Evolutionary conservation across 2,329 filamentous ascomycete species (phyloP), one percentile per base, ranked within the genome.

Genomic region (Macrophomina pseudophaseolina): DNA sequence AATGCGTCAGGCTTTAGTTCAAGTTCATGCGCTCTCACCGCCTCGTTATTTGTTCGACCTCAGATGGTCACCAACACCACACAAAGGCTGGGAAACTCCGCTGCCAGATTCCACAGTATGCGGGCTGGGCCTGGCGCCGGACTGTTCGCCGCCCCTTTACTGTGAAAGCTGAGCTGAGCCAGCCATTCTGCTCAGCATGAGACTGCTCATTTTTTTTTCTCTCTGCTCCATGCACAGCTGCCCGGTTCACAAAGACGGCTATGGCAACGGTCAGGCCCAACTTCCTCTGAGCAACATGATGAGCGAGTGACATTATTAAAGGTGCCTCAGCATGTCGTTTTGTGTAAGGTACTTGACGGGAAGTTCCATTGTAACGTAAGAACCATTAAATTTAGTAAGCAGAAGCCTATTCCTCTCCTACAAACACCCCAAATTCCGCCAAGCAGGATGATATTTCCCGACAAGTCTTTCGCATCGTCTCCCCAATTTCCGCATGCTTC

Each of bases 21-120:
- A 49, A 35, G 42, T 62, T 62, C 44, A 62, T 62, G 58, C 58
- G 42, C 44, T 62, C 58, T 62, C 58, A 62, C 58, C 58, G 58
- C 58, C 23, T 28, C 44, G 14, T 49, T 48, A 42, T 49, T 60
- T 62, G 58, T 62, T 62, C 58, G 58, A 62, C 58, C 28, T 62
- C 44, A 40, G 46, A 40, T 5, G 58, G 32, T 38, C 42, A 28
- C 44, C 30, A 62, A 49, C 58, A 62, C 44, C 58, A 28, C 30
- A 62, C 58, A 62, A 30, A 18, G 46, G 11, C 58, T 62, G 58
- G 58, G 8, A 62, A 62, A n/a, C 49, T 62, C 44, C 58, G 58
- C 30, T 32, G 14, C 32, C n/a, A 33, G 6, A 33, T 40, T 38
- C 58, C 30, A 48, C 58, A n/a, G 33, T 48, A 49, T 49, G 58